Base-by-base conservation (phyloP, 2,329 filamentous ascomycete genomes). In the Exophiala bonariae region DNA sequence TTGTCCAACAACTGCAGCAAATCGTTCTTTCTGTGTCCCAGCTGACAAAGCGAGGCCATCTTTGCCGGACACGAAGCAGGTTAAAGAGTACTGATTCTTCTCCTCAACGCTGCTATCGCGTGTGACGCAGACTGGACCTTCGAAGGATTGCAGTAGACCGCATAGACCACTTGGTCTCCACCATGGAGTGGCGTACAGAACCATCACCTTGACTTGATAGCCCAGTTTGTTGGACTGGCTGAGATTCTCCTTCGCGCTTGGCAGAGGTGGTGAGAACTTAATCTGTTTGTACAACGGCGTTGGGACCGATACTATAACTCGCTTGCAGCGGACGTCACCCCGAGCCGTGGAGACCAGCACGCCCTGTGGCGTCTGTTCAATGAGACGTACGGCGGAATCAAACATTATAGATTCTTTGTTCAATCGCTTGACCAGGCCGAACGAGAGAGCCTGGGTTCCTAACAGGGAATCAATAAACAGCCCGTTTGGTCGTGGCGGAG, bases 161-260 rank as follows among this genome's bases (percentile, higher is more conserved):
- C 63, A 70, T 9, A 71, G 58, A 0, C 18, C 26, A 11, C 19
- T 28, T 6, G 23, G 6, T 26, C 23, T 26, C 43, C 43, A 41
- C 33, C 44, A 77, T 76, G 80, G 59, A 69, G 76, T 0, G 72
- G 68, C 3, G 57, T 46, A 77, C 5, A 63, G 51, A 22, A 73
- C 55, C 44, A 81, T 76, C 3, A 69, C 70, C 58, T 81, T 81
- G 44, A 67, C 70, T 52, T 77, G 77, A 49, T 73, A 72, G 3
- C 77, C 76, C 20, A 72, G 68, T 0, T 49, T 59, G 11, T 65
- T 66, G 0, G 67, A 62, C 2, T 67, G 50, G 5, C 62, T 52
- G 28, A 71, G 59, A 0, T 62, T 55, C 14, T 59, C 55, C 52
- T 76, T 78, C 1, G 54, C 51, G 0, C 51, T 22, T 0, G 74